Base-by-base conservation (phyloP, 1,284 basidiomycete species). In the Paramarasmius palmivorus region DNA sequence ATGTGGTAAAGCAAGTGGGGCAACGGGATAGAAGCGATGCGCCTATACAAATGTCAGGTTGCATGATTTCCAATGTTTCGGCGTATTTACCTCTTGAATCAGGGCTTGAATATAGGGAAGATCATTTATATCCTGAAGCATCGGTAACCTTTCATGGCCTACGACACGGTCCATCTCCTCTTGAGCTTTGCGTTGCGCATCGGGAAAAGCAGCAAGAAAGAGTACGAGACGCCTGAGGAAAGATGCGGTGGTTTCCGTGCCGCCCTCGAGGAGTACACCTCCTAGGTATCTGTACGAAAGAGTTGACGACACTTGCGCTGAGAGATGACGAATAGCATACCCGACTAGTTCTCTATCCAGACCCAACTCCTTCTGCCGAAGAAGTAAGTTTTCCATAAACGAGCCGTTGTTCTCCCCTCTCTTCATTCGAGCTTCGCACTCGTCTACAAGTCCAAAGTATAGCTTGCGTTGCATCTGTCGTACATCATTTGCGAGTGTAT, bases 91-190 rank as follows among this genome's bases (percentile, higher is more conserved):
- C 52, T 66, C 65, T 50, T 65, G 62, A 34, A 65, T 60, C 25
- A 67, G 42, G 2, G 63, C 67, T 12, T 63, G 63, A 22, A 67
- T 55, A 50, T 68, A 70, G 0, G 68, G 68, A 34, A 70, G 59
- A 4, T 61, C 50, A 10, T 61, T 55, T 26, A 61, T 54, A 26
- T 70, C 68, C 1, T 63, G 58, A 23, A 63, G 42, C 1, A 51
- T 58, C 2, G 68, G 68, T 47, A 60, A 56, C 19, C 56, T 56
- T 9, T 60, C 54, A 4, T 53, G 39, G 15, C 62, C 62, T 17
- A 69, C 50, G 3, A 69, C 60, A 2, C 50, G 40, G 48, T 70
- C 68, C 25, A 69, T 48, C 49, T 68, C 67, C n/a, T 59, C 62
- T 17, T 66, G 65, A 1, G 65, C 67, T 17, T 57, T 59, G 0